Percentiles rank a stretch among this genome's conserved stretches.
Evolutionary conservation across 805 yeast species (phyloP).

Genomic region (Cyberlindnera mycetangii): DNA sequence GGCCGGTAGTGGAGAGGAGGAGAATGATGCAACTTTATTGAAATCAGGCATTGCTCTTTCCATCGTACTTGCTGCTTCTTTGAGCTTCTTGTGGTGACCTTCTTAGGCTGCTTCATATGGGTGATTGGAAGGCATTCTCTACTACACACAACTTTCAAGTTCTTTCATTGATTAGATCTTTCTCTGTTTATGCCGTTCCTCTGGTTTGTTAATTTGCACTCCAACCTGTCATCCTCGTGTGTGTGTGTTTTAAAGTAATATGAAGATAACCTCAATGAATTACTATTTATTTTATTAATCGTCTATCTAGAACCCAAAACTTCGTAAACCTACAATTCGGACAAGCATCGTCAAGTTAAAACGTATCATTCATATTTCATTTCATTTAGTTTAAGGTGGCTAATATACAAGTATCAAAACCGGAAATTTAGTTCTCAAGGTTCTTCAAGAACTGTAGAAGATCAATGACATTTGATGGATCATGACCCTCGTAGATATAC

Average conservation of each 20-base stretch:
- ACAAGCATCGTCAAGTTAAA: too few species aligned
- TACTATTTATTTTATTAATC: too few species aligned
- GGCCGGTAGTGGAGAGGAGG: constrained; percentile 4
- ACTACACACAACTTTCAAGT: background rate
- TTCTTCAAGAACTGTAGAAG: constrained; percentile 28
- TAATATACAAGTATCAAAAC: too few species aligned
- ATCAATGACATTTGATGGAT: constrained; percentile 28
- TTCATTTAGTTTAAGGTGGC: too few species aligned
- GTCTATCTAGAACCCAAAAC: too few species aligned
- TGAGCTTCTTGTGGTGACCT: constrained; percentile 8
- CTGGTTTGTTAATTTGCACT: background rate
- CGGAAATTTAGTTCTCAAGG: constrained; percentile 1
- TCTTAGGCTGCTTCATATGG: background rate
- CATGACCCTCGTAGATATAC: constrained; percentile 28
- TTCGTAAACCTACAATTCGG: too few species aligned
- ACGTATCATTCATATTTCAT: too few species aligned
- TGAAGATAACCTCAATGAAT: too few species aligned
- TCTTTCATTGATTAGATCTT: background rate
- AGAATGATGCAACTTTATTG: constrained; percentile 8
- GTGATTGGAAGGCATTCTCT: background rate
- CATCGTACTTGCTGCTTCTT: constrained; percentile 3
- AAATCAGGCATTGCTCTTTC: constrained; percentile 9
- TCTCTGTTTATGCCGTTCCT: background rate
- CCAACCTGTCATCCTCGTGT: background rate
- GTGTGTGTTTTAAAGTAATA: too few species aligned